Evolutionary conservation across 805 yeast genomes (phyloP).

Genomic region (Suhomyces canberraensis): DNA sequence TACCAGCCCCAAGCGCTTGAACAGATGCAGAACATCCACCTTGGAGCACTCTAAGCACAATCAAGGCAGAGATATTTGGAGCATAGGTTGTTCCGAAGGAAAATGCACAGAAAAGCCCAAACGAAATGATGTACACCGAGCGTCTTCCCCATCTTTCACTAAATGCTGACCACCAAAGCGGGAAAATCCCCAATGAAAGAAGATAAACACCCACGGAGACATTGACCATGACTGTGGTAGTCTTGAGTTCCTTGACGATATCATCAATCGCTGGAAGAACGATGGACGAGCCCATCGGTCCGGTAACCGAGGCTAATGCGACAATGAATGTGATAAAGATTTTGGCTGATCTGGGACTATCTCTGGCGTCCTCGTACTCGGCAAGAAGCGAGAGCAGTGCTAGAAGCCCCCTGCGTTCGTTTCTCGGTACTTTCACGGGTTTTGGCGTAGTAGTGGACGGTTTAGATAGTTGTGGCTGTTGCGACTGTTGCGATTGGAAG

Average conservation of each 20-base stretch:
- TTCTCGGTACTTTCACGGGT: constrained; percentile 26
- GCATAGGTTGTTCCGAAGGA: constrained; percentile 70
- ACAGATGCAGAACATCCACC: constrained; percentile 86
- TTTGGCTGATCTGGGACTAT: constrained; percentile 52
- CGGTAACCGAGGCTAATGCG: constrained; percentile 72
- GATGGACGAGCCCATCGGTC: constrained; percentile 88
- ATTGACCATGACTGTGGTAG: constrained; percentile 61
- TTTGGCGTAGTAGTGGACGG: background rate
- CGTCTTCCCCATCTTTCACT: constrained; percentile 76
- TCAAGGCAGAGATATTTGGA: constrained; percentile 57
- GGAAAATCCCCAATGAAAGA: constrained; percentile 71
- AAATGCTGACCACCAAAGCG: constrained; percentile 85
- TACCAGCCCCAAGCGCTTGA: constrained; percentile 88
- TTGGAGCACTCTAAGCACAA: constrained; percentile 64
- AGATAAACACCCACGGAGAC: constrained; percentile 78
- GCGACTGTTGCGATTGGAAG: background rate
- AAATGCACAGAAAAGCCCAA: constrained; percentile 59
- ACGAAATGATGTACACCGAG: constrained; percentile 67
- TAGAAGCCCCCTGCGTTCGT: constrained; percentile 58
- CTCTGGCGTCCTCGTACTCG: constrained; percentile 71
- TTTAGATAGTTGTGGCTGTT: background rate
- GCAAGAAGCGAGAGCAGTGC: constrained; percentile 53
- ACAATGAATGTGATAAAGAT: constrained; percentile 56
- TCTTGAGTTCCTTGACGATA: constrained; percentile 51
- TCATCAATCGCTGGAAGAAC: constrained; percentile 73